Evolutionary conservation across 768 basidiomycete genomes (phyloP).

Genomic region (Mycena epipterygia): DNA sequence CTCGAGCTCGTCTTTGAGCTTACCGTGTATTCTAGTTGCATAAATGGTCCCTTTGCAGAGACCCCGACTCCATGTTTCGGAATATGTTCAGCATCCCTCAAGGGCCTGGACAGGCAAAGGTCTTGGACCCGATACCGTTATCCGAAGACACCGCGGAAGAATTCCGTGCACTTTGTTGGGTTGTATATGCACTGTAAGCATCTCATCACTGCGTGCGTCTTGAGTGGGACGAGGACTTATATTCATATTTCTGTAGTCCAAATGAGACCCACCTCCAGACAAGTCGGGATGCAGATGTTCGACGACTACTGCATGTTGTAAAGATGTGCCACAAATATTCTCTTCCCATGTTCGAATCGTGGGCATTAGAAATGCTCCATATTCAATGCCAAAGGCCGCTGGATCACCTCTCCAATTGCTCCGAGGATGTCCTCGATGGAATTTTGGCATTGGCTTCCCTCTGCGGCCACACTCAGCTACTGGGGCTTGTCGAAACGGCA

Average conservation of each 20-base stretch:
- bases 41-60: constrained; percentile 14
- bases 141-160: neutral
- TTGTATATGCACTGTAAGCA: constrained; percentile 17
- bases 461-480: too few relatives aligned
- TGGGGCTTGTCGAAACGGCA: constrained; percentile 8
- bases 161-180: constrained; percentile 23
- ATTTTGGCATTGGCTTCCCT: neutral
- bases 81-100: constrained; percentile 20
- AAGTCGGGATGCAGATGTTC: neutral
- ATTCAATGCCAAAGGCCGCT: constrained; percentile 1
- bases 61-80: constrained; percentile 17
- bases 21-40: constrained; percentile 19
- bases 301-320: constrained; percentile 7
- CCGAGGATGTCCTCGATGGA: neutral
- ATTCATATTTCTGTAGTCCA: neutral
- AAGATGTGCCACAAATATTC: constrained; percentile 25
- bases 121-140: neutral
- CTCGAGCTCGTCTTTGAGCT: too few relatives aligned
- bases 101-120: neutral
- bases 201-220: constrained; percentile 10
- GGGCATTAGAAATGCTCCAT: constrained; percentile 14
- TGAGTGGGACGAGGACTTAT: neutral
- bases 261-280: constrained; percentile 21
- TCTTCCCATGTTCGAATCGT: constrained; percentile 10
- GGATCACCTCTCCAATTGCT: too few relatives aligned